Percentiles rank a stretch among this genome's conserved stretches.
These are phyloP conservation scores for Aureobasidium sp. DNA, from an alignment of 2,329 filamentous ascomycete species.

Conservation along the genomic window DNA sequence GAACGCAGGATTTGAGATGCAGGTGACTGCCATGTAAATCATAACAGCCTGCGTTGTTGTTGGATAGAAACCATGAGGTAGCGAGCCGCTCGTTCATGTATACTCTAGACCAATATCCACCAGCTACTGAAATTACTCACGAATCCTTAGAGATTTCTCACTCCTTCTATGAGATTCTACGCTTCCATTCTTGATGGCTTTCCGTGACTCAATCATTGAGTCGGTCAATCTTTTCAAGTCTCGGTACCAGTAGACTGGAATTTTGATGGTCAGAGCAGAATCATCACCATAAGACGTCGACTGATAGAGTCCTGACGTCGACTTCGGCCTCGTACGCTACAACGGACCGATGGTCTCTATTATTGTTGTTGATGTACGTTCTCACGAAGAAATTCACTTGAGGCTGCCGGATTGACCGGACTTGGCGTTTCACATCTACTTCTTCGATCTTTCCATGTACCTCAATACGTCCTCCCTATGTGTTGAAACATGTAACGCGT, in stretches of 20 bases:
- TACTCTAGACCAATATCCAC: not conserved
- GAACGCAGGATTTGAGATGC: not conserved
- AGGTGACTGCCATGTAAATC: not conserved
- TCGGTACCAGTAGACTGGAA: not conserved
- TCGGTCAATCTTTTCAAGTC: not conserved
- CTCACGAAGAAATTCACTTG: too few species aligned
- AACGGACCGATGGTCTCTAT: not conserved
- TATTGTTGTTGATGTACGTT: not conserved
- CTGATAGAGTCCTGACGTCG: not conserved
- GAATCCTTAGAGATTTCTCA: not conserved
- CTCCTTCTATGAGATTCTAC: not conserved
- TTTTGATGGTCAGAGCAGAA: not conserved
- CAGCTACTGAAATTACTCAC: not conserved
- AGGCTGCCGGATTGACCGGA: not conserved
- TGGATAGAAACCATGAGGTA: not conserved
- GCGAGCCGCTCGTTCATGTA: not conserved
- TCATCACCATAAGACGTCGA: not conserved
- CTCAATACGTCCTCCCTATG: too few species aligned
- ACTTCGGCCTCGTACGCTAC: not conserved
- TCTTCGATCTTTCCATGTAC: not conserved
- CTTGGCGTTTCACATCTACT: not conserved
- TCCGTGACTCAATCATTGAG: not conserved
- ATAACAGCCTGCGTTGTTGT: not conserved
- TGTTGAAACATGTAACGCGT: too few species aligned
- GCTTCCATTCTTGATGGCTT: not conserved